A percentile compares a stretch with the other conserved stretches of the same genome.
phyloP scores from a whole-genome alignment of 1,284 basidiomycete species.

The Sporisorium iseilematis-ciliati region DNA sequence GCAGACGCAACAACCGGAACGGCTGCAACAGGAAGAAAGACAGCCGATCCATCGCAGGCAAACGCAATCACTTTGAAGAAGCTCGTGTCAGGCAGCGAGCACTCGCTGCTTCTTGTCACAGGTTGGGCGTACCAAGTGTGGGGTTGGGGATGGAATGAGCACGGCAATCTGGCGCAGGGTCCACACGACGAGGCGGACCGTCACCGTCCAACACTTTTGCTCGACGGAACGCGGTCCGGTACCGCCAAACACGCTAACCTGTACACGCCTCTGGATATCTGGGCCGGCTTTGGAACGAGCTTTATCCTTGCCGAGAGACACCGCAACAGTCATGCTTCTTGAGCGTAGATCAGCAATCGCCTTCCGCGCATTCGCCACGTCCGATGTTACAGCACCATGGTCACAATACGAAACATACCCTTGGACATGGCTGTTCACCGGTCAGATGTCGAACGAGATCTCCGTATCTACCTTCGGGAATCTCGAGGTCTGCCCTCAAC shows the following conservation, averaged over 20 bases:
- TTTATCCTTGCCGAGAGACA: constrained; percentile 38
- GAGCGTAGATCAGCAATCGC: neutral
- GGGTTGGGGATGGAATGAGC: constrained; percentile 56
- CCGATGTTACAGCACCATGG: neutral
- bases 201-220: constrained; percentile 17
- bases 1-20: neutral
- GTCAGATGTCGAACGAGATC: constrained; percentile 1
- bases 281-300: constrained; percentile 50
- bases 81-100: constrained; percentile 53
- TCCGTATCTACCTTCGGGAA: constrained; percentile 1
- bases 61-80: constrained; percentile 7
- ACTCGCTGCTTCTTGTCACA: constrained; percentile 36
- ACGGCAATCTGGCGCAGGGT: constrained; percentile 55
- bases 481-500: constrained; percentile 2
- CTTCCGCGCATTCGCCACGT: neutral
- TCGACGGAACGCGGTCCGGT: constrained; percentile 38
- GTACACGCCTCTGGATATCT: constrained; percentile 30
- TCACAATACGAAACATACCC: neutral
- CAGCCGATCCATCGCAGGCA: neutral
- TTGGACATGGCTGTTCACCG: neutral
- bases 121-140: constrained; percentile 18
- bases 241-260: neutral
- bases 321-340: neutral
- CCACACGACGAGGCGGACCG: constrained; percentile 41
- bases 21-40: neutral